Percentiles rank a stretch among this genome's conserved stretches.
Evolutionary conservation across 805 yeast species (phyloP).

Genomic region (Yarrowia sp.): DNA sequence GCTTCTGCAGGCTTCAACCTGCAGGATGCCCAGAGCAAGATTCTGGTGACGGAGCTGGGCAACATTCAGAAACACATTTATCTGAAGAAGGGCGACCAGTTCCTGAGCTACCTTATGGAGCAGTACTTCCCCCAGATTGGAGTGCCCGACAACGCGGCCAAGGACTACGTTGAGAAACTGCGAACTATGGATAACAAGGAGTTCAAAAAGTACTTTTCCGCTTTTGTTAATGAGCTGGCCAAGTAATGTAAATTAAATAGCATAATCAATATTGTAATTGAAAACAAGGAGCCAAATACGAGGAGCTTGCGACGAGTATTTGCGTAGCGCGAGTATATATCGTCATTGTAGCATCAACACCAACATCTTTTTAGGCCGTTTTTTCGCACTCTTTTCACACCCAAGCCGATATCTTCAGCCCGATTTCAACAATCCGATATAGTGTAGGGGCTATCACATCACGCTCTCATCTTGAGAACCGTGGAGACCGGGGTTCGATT

Average conservation of each 20-base stretch:
- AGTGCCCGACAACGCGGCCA: constrained; percentile 57
- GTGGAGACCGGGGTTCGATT: constrained; percentile 27
- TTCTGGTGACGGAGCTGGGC: constrained; percentile 72
- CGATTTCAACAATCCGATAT: background rate
- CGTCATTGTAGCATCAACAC: too few relatives aligned
- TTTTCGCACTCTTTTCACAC: background rate
- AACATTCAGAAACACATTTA: constrained; percentile 63
- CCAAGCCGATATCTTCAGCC: background rate
- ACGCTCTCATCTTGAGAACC: constrained; percentile 24
- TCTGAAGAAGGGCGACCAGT: constrained; percentile 47
- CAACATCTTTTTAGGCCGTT: background rate
- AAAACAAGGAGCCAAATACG: too few relatives aligned
- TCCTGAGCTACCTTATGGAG: constrained; percentile 54
- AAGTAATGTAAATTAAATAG: constrained; percentile 24
- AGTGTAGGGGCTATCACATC: constrained; percentile 26
- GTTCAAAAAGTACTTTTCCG: constrained; percentile 68
- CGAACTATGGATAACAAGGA: constrained; percentile 56
- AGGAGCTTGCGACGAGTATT: too few relatives aligned
- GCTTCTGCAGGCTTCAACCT: constrained; percentile 65
- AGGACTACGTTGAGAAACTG: constrained; percentile 61
- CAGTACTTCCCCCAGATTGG: constrained; percentile 52
- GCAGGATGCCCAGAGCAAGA: constrained; percentile 76
- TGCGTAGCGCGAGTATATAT: too few relatives aligned
- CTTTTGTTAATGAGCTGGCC: constrained; percentile 39
- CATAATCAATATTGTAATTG: background rate